Evolutionary conservation across 441 rosid genomes (phyloP).

Genomic region (Syzygium malaccense): DNA sequence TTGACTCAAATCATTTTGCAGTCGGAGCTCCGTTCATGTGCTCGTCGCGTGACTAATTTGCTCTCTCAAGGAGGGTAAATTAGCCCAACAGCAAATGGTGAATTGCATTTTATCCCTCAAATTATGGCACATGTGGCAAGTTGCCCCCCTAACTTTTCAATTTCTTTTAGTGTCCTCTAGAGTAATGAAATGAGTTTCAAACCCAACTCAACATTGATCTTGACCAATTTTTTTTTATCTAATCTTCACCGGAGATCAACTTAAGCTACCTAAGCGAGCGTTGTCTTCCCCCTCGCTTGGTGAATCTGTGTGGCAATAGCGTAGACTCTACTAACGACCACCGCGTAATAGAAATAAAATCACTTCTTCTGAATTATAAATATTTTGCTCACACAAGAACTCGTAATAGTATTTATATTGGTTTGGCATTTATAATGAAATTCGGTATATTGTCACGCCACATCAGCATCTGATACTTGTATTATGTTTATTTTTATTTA

Average conservation of each 20-base stretch:
- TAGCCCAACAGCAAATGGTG: neutral
- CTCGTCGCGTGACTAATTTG: neutral
- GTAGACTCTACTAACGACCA: neutral
- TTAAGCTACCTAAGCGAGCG: neutral
- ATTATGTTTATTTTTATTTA: neutral
- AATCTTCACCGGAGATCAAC: neutral
- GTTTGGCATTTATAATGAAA: neutral
- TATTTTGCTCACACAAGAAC: neutral
- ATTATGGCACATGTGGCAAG: neutral
- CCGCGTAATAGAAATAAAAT: neutral
- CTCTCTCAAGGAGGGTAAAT: neutral
- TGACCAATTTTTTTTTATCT: neutral
- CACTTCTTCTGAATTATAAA: neutral
- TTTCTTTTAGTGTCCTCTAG: neutral
- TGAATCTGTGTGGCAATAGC: neutral
- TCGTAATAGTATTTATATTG: neutral
- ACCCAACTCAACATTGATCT: neutral
- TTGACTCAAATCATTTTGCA: neutral
- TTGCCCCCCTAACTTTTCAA: neutral
- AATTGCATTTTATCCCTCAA: neutral
- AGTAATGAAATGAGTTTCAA: neutral
- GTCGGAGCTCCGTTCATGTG: neutral
- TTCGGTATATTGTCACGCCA: fast-evolving
- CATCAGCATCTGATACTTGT: neutral
- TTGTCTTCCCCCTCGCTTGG: neutral